These are phyloP conservation scores for Coelastrella sp. DNA, from an alignment of 139 green algal species.

Conservation along the genomic window DNA sequence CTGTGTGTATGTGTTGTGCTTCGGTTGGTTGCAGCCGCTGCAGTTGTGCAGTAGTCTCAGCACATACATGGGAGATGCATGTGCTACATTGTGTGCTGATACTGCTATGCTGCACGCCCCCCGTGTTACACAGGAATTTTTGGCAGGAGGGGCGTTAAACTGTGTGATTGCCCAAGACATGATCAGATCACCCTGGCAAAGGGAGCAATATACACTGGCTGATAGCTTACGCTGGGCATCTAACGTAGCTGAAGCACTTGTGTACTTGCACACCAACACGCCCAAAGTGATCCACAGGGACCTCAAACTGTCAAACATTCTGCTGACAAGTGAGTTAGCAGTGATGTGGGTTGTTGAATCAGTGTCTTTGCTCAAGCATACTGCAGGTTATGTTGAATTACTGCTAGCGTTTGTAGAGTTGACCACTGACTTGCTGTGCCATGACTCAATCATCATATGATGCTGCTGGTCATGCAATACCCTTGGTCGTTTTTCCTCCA, in stretches of 20 bases:
- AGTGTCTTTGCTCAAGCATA: too few species aligned
- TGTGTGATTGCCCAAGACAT: background rate
- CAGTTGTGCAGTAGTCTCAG: too few species aligned
- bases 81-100: background rate
- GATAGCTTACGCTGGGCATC: background rate
- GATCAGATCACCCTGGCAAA: background rate
- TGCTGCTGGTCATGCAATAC: too few species aligned
- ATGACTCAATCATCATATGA: too few species aligned
- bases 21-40: too few species aligned
- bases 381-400: too few species aligned
- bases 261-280: background rate
- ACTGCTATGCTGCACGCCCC: background rate
- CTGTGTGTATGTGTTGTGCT: too few species aligned
- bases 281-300: slow-evolving; percentile 3
- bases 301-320: background rate
- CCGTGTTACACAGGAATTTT: background rate
- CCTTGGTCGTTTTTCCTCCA: too few species aligned
- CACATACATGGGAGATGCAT: too few species aligned
- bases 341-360: background rate
- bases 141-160: background rate
- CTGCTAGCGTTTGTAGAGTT: too few species aligned
- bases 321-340: background rate
- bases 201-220: background rate
- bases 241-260: background rate
- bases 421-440: too few species aligned